phyloP scores from a whole-genome alignment of 148 eudicot genomes.

The Fagopyrum homotropicum region DNA sequence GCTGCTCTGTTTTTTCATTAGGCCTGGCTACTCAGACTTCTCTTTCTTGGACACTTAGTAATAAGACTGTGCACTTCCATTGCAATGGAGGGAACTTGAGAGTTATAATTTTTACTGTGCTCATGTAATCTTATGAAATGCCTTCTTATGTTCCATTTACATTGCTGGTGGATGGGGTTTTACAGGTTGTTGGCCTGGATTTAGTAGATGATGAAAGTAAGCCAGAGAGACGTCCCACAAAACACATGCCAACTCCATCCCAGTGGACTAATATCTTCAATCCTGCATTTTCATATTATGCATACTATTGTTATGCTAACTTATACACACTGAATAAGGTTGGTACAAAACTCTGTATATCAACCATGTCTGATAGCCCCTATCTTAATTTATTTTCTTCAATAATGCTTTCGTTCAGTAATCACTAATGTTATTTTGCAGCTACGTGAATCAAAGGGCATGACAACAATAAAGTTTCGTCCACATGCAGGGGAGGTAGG shows the following conservation, averaged over 20 bases:
- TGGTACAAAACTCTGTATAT: constrained; percentile 17
- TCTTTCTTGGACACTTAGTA: neutral
- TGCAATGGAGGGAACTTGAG: neutral
- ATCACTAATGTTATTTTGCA: constrained; percentile 20
- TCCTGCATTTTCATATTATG: constrained; percentile 74
- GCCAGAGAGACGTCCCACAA: constrained; percentile 84
- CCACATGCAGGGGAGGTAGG: constrained; percentile 85
- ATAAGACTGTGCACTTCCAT: neutral
- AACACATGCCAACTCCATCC: constrained; percentile 79
- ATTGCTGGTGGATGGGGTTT: neutral
- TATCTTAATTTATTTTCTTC: neutral
- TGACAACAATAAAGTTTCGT: constrained; percentile 60
- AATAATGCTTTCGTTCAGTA: neutral
- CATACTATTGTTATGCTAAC: constrained; percentile 71
- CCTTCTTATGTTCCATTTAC: neutral
- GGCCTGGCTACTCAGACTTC: neutral
- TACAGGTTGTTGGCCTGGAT: constrained; percentile 74
- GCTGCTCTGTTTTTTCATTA: no score
- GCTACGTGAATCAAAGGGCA: constrained; percentile 83
- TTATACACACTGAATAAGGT: constrained; percentile 79
- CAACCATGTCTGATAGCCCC: neutral
- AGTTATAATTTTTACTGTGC: neutral
- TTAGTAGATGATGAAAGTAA: constrained; percentile 83
- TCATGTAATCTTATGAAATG: neutral
- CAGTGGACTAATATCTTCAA: constrained; percentile 82